Evolutionary conservation across 768 basidiomycete species (phyloP), one percentile per base, ranked within the genome.

Genomic region (Daedaleopsis sinensis): DNA sequence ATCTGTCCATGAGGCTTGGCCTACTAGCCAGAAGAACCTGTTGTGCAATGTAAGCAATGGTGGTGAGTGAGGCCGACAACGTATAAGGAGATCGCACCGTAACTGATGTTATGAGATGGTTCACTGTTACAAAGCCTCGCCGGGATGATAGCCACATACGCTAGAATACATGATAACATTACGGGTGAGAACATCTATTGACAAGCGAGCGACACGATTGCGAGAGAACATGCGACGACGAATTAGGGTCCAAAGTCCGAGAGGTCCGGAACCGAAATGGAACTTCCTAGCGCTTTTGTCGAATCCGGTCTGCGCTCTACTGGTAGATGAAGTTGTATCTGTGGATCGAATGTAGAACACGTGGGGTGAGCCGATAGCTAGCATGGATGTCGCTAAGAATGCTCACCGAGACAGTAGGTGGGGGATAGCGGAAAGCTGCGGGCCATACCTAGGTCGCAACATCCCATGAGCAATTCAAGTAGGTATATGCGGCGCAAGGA

Each of bases 351-450:
- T 50, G 16, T 50, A n/a, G 46, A 13, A 49, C 3, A 57, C 35
- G 7, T 2, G 10, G 11, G 9, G 23, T 35, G 44, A 27, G 16
- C 36, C 13, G 7, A 21, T 27, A 1, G 3, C 5, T 15, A 9
- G 8, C 12, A 42, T 2, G 19, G 0, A n/a, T 7, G 39, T 3
- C 18, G 18, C 11, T 3, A 11, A 19, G 2, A 10, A 42, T 13
- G 73, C 82, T 52, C 59, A 90, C 89, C 90, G 86, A 68, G 94
- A 96, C 23, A 98, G 79, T 64, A 96, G 73, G 74, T 97, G 94
- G 2, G 96, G 96, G 65, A 98, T 93, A 2, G 96, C 94, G 24
- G 93, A 93, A 12, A 98, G 82, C 69, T 97, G 95, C 0, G 96
- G 96, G 1, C 96, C 96, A 70, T 96, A 96, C 58, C 88, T 88